Percentiles rank a stretch among this genome's conserved stretches.
Evolutionary conservation across 2,329 filamentous ascomycete species (phyloP).

Genomic region (Nectriaceae sp.): DNA sequence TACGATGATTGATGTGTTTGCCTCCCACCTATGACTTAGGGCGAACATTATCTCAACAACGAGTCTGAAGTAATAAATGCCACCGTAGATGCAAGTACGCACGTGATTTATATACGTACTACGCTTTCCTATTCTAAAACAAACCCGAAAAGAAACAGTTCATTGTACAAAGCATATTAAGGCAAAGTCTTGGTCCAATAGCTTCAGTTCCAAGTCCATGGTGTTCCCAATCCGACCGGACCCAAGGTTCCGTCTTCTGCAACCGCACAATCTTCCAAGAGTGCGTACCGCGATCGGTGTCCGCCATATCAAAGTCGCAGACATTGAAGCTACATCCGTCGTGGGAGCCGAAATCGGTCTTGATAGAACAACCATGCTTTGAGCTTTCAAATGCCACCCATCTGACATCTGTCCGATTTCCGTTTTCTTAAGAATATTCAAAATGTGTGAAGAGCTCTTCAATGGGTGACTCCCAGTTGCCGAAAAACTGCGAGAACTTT

Average conservation of each 20-base stretch:
- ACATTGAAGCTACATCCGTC: not conserved
- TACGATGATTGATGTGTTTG: no score
- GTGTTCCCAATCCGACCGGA: conserved; percentile 61
- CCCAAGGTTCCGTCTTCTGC: conserved; percentile 48
- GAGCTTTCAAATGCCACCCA: conserved; percentile 48
- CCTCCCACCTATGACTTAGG: no score
- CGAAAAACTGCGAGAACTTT: conserved; percentile 54
- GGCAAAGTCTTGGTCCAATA: conserved; percentile 55
- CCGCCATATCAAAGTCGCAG: conserved; percentile 18
- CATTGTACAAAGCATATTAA: conserved; percentile 34
- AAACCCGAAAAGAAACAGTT: not conserved
- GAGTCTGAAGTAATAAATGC: no score
- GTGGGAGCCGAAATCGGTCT: not conserved
- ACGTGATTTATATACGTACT: no score
- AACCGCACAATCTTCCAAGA: conserved; percentile 59
- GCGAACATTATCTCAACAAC: no score
- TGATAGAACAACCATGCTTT: not conserved
- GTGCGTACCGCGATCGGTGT: conserved; percentile 54
- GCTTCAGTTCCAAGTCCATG: conserved; percentile 64
- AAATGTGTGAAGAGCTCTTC: conserved; percentile 58
- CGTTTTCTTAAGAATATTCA: conserved; percentile 69
- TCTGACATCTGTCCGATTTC: conserved; percentile 61
- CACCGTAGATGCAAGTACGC: no score
- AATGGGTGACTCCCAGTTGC: conserved; percentile 46
- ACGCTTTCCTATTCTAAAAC: not conserved